Evolutionary conservation across 2,329 filamentous ascomycete species (phyloP).

Genomic region (Colletotrichum shisoi): DNA sequence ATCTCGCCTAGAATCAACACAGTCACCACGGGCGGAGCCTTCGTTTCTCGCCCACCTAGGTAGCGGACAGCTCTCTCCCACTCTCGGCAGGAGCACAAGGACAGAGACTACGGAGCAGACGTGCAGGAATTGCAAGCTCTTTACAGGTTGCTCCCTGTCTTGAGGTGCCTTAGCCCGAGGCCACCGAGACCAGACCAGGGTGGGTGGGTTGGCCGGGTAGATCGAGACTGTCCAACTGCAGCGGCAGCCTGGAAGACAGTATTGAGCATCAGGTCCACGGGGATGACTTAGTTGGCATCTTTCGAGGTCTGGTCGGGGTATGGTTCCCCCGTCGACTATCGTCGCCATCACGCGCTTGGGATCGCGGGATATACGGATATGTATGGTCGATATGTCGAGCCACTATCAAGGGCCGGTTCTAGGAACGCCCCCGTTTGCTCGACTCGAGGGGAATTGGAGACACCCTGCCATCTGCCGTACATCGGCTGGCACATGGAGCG

Average conservation of each 20-base stretch:
- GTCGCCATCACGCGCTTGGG: slow-evolving; percentile 24
- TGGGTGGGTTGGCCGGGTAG: slow-evolving; percentile 6
- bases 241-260: slow-evolving; percentile 25
- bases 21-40: slow-evolving; percentile 28
- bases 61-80: slow-evolving; percentile 9
- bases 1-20: slow-evolving; percentile 26
- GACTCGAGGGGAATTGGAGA: neutral
- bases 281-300: slow-evolving; percentile 8
- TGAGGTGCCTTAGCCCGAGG: slow-evolving; percentile 7
- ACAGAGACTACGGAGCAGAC: neutral
- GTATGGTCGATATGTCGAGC: slow-evolving; percentile 6
- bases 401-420: slow-evolving; percentile 18
- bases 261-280: slow-evolving; percentile 6
- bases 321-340: slow-evolving; percentile 15
- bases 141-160: slow-evolving; percentile 10
- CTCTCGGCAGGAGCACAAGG: neutral
- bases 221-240: slow-evolving; percentile 26
- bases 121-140: slow-evolving; percentile 10
- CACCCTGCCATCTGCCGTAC: neutral
- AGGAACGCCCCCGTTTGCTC: slow-evolving; percentile 29
- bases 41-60: slow-evolving; percentile 6
- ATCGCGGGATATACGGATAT: slow-evolving; percentile 21
- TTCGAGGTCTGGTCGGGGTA: slow-evolving; percentile 16
- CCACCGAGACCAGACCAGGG: neutral
- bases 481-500: slow-evolving; percentile 25